phyloP scores from a whole-genome alignment of 2,329 filamentous ascomycete genomes.

The Clarireedia homoeocarpa region DNA sequence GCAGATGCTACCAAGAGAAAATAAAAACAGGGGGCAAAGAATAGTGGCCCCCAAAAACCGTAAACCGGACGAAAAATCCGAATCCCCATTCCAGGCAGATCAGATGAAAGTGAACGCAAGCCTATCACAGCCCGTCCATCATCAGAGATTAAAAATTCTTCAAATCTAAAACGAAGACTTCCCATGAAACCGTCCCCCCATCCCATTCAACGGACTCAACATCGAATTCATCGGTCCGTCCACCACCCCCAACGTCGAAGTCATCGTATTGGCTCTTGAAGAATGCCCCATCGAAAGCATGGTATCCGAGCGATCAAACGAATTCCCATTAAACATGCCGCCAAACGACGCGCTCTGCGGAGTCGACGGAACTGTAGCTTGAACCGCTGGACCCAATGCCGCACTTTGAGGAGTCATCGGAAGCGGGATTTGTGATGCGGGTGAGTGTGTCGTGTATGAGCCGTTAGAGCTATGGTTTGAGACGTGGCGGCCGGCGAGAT shows the following conservation, averaged over 20 bases:
- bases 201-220: conserved; percentile 22
- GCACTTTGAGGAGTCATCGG: conserved; percentile 87
- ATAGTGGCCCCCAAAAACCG: too few relatives aligned
- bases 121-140: too few relatives aligned
- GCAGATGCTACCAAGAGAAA: not conserved
- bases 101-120: too few relatives aligned
- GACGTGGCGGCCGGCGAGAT: conserved; percentile 33
- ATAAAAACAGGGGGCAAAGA: not conserved
- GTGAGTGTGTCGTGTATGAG: conserved; percentile 25
- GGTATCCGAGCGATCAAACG: conserved; percentile 28
- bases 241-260: conserved; percentile 17
- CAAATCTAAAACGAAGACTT: conserved; percentile 20
- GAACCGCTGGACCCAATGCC: conserved; percentile 79
- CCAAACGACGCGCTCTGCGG: conserved; percentile 33
- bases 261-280: conserved; percentile 29
- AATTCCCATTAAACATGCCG: conserved; percentile 25
- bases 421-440: conserved; percentile 47
- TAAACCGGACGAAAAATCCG: too few relatives aligned
- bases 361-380: conserved; percentile 76
- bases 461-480: conserved; percentile 19
- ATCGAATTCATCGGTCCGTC: conserved; percentile 26
- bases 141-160: not conserved
- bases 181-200: conserved; percentile 21
- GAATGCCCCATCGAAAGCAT: conserved; percentile 24
- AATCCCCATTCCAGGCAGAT: too few relatives aligned